Evolutionary conservation across 257 asterid genomes (phyloP).

Genomic region (Verbascum thapsus): DNA sequence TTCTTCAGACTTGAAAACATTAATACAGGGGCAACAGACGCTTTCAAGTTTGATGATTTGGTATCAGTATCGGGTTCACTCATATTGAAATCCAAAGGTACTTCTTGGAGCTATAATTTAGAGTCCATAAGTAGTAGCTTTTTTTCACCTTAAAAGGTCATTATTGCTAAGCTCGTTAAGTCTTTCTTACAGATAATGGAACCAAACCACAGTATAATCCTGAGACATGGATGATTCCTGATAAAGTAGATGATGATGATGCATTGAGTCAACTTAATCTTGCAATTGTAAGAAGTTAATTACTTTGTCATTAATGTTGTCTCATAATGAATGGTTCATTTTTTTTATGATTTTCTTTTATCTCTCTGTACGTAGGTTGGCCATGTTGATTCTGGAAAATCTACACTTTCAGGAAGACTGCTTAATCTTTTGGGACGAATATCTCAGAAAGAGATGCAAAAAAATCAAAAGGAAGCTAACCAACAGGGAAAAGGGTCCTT

Average conservation of each 20-base stretch:
- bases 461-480: slow-evolving; percentile 85
- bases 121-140: slow-evolving; percentile 17
- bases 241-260: slow-evolving; percentile 49
- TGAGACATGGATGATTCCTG: slow-evolving; percentile 74
- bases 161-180: slow-evolving; percentile 10
- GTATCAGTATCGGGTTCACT: slow-evolving; percentile 55
- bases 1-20: slow-evolving; percentile 54
- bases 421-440: slow-evolving; percentile 82
- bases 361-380: slow-evolving; percentile 69
- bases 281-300: slow-evolving; percentile 91
- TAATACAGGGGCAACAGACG: slow-evolving; percentile 79
- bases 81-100: slow-evolving; percentile 60
- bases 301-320: slow-evolving; percentile 14
- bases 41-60: slow-evolving; percentile 82
- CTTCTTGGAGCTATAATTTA: slow-evolving; percentile 31
- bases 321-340: no score
- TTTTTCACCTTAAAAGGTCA: no score
- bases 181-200: slow-evolving; percentile 26
- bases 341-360: no score
- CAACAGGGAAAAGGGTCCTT: slow-evolving; percentile 98
- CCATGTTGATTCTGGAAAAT: slow-evolving; percentile 99
- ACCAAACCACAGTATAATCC: slow-evolving; percentile 57
- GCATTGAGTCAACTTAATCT: slow-evolving; percentile 80
- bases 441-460: slow-evolving; percentile 85
- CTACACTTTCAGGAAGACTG: slow-evolving; percentile 96